phyloP scores from a whole-genome alignment of 1,139 yeast genomes.

The Hansenula sp. region DNA sequence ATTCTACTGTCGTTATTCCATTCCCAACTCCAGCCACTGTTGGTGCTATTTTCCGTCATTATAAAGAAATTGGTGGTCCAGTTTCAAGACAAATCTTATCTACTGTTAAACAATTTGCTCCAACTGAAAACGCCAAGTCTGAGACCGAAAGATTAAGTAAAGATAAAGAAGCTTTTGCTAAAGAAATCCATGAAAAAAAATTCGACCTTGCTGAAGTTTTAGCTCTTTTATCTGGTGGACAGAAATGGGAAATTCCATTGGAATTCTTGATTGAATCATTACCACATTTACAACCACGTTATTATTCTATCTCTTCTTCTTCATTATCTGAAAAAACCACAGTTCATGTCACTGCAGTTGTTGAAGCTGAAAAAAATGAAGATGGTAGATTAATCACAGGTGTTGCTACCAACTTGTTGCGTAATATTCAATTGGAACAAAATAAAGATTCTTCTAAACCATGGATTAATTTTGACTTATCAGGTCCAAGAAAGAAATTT shows the following conservation, averaged over 20 bases:
- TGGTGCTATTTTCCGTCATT: constrained; percentile 81
- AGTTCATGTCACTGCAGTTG: constrained; percentile 87
- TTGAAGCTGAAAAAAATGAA: constrained; percentile 44
- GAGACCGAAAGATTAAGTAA: constrained; percentile 53
- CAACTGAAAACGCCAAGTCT: constrained; percentile 54
- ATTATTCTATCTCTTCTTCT: constrained; percentile 94
- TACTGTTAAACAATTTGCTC: constrained; percentile 82
- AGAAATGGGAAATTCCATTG: constrained; percentile 81
- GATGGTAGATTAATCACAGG: constrained; percentile 41
- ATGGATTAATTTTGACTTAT: constrained; percentile 60
- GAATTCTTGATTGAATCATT: constrained; percentile 78
- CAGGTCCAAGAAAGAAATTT: constrained; percentile 76
- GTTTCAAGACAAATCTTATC: constrained; percentile 85
- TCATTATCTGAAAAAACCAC: constrained; percentile 71
- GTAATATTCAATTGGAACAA: constrained; percentile 65
- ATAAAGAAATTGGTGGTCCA: constrained; percentile 88
- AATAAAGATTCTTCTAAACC: constrained; percentile 43
- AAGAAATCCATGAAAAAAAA: constrained; percentile 54
- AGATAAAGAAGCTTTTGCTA: constrained; percentile 67
- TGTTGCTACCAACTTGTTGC: constrained; percentile 85
- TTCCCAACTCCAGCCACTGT: constrained; percentile 92
- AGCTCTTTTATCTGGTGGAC: constrained; percentile 54
- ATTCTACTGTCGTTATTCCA: constrained; percentile 71
- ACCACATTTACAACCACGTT: constrained; percentile 86
- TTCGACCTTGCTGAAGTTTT: constrained; percentile 79